These are phyloP conservation scores for Brassica napus DNA, from an alignment of 345 rosid genomes.

Conservation along the genomic window Da-Ae NC_063439.1:15936501-15937000, in stretches of 20 bases:
- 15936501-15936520: neutral
- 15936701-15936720: neutral
- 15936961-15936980: slow-evolving; percentile 95
- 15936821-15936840: neutral
- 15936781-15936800: slow-evolving; percentile 92
- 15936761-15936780: slow-evolving; percentile 85
- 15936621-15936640: slow-evolving; percentile 76
- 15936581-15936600: slow-evolving; percentile 94
- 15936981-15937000: slow-evolving; percentile 46
- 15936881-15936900: slow-evolving; percentile 88
- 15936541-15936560: slow-evolving; percentile 64
- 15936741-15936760: slow-evolving; percentile 92
- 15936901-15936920: slow-evolving; percentile 90
- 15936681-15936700: neutral
- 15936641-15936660: slow-evolving; percentile 94
- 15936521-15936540: neutral
- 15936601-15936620: slow-evolving; percentile 92
- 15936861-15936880: slow-evolving; percentile 49
- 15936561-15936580: slow-evolving; percentile 90
- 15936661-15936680: slow-evolving; percentile 22
- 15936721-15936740: slow-evolving; percentile 6
- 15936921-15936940: slow-evolving; percentile 68
- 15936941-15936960: slow-evolving; percentile 92
- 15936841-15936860: neutral
- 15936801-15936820: neutral